Base-by-base conservation (phyloP, 169 alveolate genomes). In the Cryptosporidium viatorum region DNA sequence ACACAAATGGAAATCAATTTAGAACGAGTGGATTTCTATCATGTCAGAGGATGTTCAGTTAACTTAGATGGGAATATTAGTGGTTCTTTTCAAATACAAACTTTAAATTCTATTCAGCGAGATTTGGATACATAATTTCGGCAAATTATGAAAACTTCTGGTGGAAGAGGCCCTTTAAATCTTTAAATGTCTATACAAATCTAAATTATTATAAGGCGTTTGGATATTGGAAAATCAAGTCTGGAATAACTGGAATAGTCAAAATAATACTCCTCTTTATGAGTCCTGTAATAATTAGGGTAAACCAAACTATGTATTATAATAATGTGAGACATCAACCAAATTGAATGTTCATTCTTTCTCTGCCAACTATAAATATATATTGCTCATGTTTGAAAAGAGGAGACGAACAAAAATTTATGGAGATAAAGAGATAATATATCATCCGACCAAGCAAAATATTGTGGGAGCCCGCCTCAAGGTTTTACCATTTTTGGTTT, bases 1-100 rank as follows among this genome's bases (percentile, higher is more conserved):
- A 65, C 18, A 65, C 71, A 65, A 65, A 26, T 65, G 51, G 71
- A 65, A 65, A 65, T 33, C 71, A 65, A 29, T 65, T 5, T 4
- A 31, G 26, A 35, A 2, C 71, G 18, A 65, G 71, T 65, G 71
- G 50, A 65, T 55, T 26, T 55, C 35, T 55, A 55, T 23, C 9
- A 26, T 55, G 35, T n/a, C 16, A 26, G 67, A 55, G 67, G 37
- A 55, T 55, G 37, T 26, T 23, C 67, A n/a, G 14, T 55, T 55
- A 29, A 55, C 37, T n/a, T 23, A 23, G 7, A 0, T 55, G 67
- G 67, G 67, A 55, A 55, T 55, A 23, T 26, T 10, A 55, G 35
- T 21, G 39, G 18, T 55, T 55, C 37, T 55, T 55, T 1, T 55
- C 62, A 55, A 55, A 55, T 26, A 3, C 31, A 55, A 55, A 29